phyloP scores from a whole-genome alignment of 2,329 filamentous ascomycete genomes.

The Pseudophaeomoniella oleicola region DNA sequence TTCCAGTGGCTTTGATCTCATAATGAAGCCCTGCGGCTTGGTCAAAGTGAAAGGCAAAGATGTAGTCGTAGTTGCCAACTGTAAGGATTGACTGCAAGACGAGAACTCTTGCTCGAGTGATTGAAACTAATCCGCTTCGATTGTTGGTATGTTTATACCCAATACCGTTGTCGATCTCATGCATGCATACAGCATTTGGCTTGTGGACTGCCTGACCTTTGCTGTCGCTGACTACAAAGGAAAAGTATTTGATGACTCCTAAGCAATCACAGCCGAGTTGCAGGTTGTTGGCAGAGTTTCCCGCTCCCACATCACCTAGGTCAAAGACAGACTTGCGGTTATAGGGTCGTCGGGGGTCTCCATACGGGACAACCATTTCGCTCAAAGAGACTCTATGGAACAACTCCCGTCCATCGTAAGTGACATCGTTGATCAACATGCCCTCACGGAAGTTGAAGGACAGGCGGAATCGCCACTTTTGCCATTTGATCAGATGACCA shows the following conservation, averaged over 20 bases:
- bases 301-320: conserved; percentile 27
- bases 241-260: conserved; percentile 28
- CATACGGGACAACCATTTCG: conserved; percentile 33
- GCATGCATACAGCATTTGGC: conserved; percentile 28
- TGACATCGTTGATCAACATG: conserved; percentile 25
- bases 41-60: conserved; percentile 27
- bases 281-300: conserved; percentile 28
- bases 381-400: conserved; percentile 27
- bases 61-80: conserved; percentile 30
- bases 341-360: conserved; percentile 25
- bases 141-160: conserved; percentile 27
- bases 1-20: conserved; percentile 31
- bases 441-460: conserved; percentile 33
- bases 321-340: conserved; percentile 30
- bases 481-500: conserved; percentile 20
- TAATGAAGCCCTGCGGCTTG: conserved; percentile 26
- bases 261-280: conserved; percentile 29
- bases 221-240: conserved; percentile 21
- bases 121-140: conserved; percentile 19
- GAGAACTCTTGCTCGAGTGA: conserved; percentile 19
- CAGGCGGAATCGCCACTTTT: conserved; percentile 28
- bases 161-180: conserved; percentile 24
- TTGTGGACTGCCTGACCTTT: conserved; percentile 21
- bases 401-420: conserved; percentile 22
- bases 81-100: conserved; percentile 26